phyloP scores from a whole-genome alignment of 257 asterid species.

The Ballota nigra region DNA sequence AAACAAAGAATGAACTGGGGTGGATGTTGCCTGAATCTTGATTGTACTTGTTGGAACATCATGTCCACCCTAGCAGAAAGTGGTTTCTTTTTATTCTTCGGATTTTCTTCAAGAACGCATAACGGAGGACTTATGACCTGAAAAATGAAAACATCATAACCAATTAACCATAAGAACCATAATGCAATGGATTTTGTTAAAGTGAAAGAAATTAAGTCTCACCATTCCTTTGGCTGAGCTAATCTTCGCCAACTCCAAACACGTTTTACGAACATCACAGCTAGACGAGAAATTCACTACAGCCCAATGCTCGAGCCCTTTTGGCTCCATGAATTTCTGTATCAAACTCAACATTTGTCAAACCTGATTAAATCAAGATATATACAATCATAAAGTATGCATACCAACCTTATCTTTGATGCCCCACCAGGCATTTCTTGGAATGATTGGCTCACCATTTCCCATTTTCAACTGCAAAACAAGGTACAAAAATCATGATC shows the following conservation, averaged over 20 bases:
- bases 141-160: not conserved
- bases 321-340: conserved; percentile 41
- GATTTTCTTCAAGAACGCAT: conserved; percentile 42
- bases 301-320: conserved; percentile 40
- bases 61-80: conserved; percentile 43
- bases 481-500: not conserved
- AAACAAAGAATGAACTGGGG: conserved; percentile 46
- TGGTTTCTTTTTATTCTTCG: conserved; percentile 31
- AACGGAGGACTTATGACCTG: conserved; percentile 40
- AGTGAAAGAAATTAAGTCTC: not conserved
- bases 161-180: not conserved
- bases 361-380: not conserved
- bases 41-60: conserved; percentile 37
- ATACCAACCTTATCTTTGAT: conserved; percentile 44
- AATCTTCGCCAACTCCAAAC: conserved; percentile 30
- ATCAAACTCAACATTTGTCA: not conserved
- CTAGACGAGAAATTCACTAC: conserved; percentile 43
- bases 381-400: not conserved
- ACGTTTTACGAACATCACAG: conserved; percentile 23
- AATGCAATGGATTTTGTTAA: not conserved
- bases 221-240: conserved; percentile 45
- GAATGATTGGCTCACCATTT: conserved; percentile 34
- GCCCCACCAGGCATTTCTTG: conserved; percentile 49
- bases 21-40: conserved; percentile 35
- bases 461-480: conserved; percentile 42